Conservation (phyloP, 73 alveolate species). For the Tetrahymena thermophila region DNA sequence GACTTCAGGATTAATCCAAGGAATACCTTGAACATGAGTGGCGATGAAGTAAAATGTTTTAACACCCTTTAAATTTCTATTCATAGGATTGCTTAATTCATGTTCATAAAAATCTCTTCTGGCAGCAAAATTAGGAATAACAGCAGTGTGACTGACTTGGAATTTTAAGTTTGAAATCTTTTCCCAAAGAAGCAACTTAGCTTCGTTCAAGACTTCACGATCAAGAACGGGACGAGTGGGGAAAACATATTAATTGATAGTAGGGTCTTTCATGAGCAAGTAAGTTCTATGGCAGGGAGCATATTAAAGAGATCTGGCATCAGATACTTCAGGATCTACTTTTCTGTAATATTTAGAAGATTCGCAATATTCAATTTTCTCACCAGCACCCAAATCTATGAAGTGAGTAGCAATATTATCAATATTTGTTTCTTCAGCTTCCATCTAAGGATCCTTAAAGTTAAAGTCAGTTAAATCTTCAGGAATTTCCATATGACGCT, state of each 20-base stretch:
- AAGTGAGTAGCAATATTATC: constrained; percentile 45
- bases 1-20: constrained; percentile 33
- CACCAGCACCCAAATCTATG: constrained; percentile 22
- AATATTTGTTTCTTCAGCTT: constrained; percentile 3
- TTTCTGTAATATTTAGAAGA: constrained; percentile 42
- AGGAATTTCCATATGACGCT: background rate
- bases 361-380: constrained; percentile 22
- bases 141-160: constrained; percentile 17
- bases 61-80: constrained; percentile 46
- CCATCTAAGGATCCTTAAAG: background rate
- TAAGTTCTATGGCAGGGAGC: constrained; percentile 48
- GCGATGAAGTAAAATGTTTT: constrained; percentile 52
- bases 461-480: background rate
- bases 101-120: constrained; percentile 36
- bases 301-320: constrained; percentile 30
- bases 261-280: constrained; percentile 38
- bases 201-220: constrained; percentile 41
- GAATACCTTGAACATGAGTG: constrained; percentile 51
- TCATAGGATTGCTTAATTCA: constrained; percentile 27
- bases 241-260: constrained; percentile 50
- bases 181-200: constrained; percentile 19
- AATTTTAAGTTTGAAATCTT: constrained; percentile 23
- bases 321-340: constrained; percentile 50
- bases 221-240: constrained; percentile 35
- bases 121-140: constrained; percentile 31